These are phyloP conservation scores for Pelargonium australe DNA, from an alignment of 441 rosid species.

Conservation along the genomic window DNA sequence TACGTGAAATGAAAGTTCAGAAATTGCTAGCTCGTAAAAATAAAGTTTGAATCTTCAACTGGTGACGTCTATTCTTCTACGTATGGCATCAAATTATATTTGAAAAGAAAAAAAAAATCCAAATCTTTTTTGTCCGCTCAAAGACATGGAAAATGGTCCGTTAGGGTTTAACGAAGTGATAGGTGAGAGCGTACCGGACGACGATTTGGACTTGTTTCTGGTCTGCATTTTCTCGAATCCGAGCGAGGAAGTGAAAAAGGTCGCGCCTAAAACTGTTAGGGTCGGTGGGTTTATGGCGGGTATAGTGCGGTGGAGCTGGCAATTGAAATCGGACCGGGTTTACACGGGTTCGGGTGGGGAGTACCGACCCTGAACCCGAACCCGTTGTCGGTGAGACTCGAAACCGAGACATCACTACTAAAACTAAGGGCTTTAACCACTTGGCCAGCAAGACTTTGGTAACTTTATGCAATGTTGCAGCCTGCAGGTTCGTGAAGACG, in stretches of 20 bases:
- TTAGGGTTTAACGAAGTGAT: not conserved
- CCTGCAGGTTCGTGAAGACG: too few relatives aligned
- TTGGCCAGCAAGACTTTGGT: too few relatives aligned
- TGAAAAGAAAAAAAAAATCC: not conserved
- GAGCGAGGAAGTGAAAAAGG: not conserved
- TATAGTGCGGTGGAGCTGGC: not conserved
- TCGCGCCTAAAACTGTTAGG: conserved; percentile 7
- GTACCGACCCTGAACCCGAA: too few relatives aligned
- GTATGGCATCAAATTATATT: not conserved
- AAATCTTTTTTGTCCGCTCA: too few relatives aligned
- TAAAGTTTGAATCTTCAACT: not conserved
- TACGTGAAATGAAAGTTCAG: not conserved
- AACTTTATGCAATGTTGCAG: too few relatives aligned
- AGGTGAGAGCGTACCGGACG: not conserved
- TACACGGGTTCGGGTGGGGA: too few relatives aligned
- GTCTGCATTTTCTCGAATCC: not conserved
- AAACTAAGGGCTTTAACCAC: too few relatives aligned
- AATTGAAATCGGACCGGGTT: too few relatives aligned
- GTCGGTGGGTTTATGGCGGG: not conserved
- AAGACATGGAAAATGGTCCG: not conserved
- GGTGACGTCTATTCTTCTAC: not conserved
- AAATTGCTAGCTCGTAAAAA: not conserved
- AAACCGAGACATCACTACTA: too few relatives aligned
- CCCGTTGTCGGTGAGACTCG: too few relatives aligned
- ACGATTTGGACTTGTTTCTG: conserved; percentile 6